These are phyloP conservation scores for Beta vulgaris DNA, from an alignment of 148 eudicot species.

Conservation along the genomic window DNA sequence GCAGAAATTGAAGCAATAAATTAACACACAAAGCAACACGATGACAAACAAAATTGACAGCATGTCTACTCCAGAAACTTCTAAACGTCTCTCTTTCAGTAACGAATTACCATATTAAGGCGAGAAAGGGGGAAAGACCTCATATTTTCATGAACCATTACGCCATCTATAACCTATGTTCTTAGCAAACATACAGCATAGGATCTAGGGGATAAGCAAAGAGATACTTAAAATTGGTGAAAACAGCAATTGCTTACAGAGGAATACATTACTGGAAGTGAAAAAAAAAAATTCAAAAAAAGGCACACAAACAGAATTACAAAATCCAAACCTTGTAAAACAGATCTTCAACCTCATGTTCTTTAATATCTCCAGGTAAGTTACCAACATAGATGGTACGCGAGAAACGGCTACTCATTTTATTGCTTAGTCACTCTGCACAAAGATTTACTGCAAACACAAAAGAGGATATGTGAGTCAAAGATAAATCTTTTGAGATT, in stretches of 20 bases:
- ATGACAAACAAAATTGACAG: no score
- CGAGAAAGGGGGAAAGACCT: not conserved
- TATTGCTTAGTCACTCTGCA: slow-evolving; percentile 6
- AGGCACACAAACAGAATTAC: not conserved
- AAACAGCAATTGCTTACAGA: not conserved
- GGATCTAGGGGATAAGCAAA: not conserved
- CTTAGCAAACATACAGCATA: no score
- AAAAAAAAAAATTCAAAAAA: slow-evolving; percentile 5
- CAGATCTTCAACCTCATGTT: slow-evolving; percentile 88
- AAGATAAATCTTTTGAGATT: not conserved
- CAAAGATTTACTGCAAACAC: slow-evolving; percentile 38
- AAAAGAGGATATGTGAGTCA: slow-evolving; percentile 2
- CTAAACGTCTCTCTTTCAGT: not conserved
- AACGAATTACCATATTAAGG: not conserved
- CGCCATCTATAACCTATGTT: no score
- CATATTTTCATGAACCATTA: not conserved
- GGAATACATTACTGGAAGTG: not conserved
- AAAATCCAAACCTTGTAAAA: slow-evolving; percentile 76
- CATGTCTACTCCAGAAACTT: no score
- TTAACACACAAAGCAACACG: no score
- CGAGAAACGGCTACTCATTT: slow-evolving; percentile 93
- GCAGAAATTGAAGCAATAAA: not conserved
- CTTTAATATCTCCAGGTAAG: slow-evolving; percentile 82
- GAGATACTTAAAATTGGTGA: slow-evolving; percentile 7
- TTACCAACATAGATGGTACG: slow-evolving; percentile 97